Percentiles rank a stretch among this genome's conserved stretches.
These are phyloP conservation scores for Candida gorgasii DNA, from an alignment of 805 yeast species.

Conservation along the genomic window DNA sequence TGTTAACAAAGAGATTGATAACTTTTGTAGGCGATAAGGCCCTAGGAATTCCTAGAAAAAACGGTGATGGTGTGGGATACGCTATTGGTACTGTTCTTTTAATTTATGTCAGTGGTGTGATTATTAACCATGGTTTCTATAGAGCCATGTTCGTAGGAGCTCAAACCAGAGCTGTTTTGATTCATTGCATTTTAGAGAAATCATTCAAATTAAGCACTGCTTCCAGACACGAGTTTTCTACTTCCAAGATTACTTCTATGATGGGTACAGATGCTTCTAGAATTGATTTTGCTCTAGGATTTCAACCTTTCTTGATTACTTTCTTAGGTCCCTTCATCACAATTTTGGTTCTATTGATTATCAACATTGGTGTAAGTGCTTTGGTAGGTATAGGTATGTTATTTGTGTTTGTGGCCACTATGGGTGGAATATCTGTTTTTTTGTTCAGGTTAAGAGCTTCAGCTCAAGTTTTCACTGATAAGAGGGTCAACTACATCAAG, in stretches of 20 bases:
- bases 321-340: constrained; percentile 67
- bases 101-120: constrained; percentile 30
- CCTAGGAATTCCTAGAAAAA: constrained; percentile 22
- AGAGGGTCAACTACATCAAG: constrained; percentile 71
- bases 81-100: constrained; percentile 38
- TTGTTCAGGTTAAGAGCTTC: constrained; percentile 56
- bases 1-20: constrained; percentile 39
- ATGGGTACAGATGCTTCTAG: constrained; percentile 82
- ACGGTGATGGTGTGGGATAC: constrained; percentile 43
- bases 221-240: constrained; percentile 60
- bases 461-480: constrained; percentile 70
- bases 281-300: constrained; percentile 73
- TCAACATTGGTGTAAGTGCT: constrained; percentile 71
- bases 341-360: constrained; percentile 61
- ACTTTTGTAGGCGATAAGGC: constrained; percentile 31
- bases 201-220: constrained; percentile 59
- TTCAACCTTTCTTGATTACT: constrained; percentile 61
- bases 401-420: constrained; percentile 48
- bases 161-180: constrained; percentile 66
- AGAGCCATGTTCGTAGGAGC: constrained; percentile 65
- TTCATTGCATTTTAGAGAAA: constrained; percentile 69
- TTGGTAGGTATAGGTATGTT: constrained; percentile 67
- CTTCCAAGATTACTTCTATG: constrained; percentile 71
- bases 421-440: constrained; percentile 49
- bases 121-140: constrained; percentile 65